These are phyloP conservation scores for Ceratocystiopsis minuta DNA, from an alignment of 2,329 filamentous ascomycete species.

Conservation along the genomic window DNA sequence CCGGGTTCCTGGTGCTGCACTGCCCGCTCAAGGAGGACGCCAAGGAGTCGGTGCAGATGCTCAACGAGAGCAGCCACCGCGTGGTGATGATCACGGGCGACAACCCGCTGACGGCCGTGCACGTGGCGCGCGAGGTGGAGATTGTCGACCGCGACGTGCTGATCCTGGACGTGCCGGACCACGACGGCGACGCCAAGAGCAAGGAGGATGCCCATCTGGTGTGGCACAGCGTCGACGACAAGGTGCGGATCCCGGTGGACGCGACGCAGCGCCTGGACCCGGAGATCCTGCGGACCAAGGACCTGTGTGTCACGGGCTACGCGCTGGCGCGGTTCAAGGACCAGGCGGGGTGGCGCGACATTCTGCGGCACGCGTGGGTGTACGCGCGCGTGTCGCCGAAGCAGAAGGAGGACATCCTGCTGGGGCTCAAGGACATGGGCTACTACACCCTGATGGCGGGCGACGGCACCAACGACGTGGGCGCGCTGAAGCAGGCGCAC, in stretches of 20 bases:
- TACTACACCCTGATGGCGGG: constrained; percentile 98
- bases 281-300: constrained; percentile 67
- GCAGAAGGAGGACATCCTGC: constrained; percentile 96
- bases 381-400: constrained; percentile 96
- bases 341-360: constrained; percentile 53
- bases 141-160: constrained; percentile 92
- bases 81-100: constrained; percentile 99
- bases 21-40: constrained; percentile 95
- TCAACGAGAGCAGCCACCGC: constrained; percentile 96
- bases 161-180: constrained; percentile 86
- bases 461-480: constrained; percentile 95
- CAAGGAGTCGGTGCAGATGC: constrained; percentile 81
- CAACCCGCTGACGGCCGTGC: constrained; percentile 88
- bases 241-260: constrained; percentile 69
- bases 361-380: constrained; percentile 86
- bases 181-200: constrained; percentile 60
- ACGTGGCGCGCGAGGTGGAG: constrained; percentile 88
- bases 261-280: constrained; percentile 62
- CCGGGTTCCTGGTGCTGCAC: constrained; percentile 87
- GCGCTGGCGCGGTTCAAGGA: constrained; percentile 78
- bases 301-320: constrained; percentile 91
- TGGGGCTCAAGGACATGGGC: constrained; percentile 86
- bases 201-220: constrained; percentile 32
- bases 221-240: constrained; percentile 92
- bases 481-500: constrained; percentile 92